Evolutionary conservation across 2,329 filamentous ascomycete genomes (phyloP).

Genomic region (Aureobasidium sp.): DNA sequence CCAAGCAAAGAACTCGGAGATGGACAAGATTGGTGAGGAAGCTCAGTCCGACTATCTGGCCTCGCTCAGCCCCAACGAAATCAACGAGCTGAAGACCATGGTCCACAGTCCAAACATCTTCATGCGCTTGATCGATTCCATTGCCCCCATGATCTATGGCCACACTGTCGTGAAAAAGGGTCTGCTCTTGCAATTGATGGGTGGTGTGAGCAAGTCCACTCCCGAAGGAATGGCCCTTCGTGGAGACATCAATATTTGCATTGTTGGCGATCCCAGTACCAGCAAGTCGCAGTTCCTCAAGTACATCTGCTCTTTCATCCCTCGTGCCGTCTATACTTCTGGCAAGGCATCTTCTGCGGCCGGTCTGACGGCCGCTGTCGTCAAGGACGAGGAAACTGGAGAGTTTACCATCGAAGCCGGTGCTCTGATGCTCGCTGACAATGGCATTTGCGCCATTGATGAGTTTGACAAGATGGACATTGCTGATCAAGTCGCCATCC

Average conservation of each 20-base stretch:
- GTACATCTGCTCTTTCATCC: constrained; percentile 95
- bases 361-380: constrained; percentile 91
- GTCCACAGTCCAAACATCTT: constrained; percentile 96
- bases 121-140: constrained; percentile 80
- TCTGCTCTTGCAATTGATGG: constrained; percentile 85
- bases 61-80: constrained; percentile 78
- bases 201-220: constrained; percentile 88
- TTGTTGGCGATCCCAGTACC: constrained; percentile 93
- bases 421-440: constrained; percentile 93
- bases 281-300: constrained; percentile 98
- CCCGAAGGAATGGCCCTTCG: constrained; percentile 90
- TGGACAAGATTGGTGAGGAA: constrained; percentile 66
- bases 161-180: constrained; percentile 98
- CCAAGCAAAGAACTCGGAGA: constrained; percentile 61
- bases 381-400: constrained; percentile 97
- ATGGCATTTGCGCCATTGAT: constrained; percentile 95
- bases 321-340: constrained; percentile 92
- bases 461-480: constrained; percentile 99
- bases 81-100: constrained; percentile 85
- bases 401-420: constrained; percentile 98
- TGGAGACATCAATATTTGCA: constrained; percentile 98
- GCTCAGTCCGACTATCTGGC: constrained; percentile 82
- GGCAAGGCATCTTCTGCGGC: constrained; percentile 96
- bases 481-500: constrained; percentile 92
- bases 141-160: constrained; percentile 95